These are phyloP conservation scores for Colletotrichum sp. DNA, from an alignment of 2,329 filamentous ascomycete genomes.

Conservation along the genomic window DNA sequence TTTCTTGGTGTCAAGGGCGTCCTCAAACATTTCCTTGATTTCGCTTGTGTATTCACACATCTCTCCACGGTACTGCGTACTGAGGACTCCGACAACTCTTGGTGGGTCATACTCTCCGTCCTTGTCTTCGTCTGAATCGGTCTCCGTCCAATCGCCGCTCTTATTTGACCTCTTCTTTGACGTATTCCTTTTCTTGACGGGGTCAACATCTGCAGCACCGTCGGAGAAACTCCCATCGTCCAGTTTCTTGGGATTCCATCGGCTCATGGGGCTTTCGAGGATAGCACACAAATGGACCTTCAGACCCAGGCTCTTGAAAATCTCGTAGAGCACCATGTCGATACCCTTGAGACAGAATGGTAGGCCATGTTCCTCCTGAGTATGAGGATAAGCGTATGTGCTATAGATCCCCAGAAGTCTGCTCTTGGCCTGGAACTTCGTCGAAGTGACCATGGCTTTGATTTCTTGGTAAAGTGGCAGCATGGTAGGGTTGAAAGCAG, in stretches of 20 bases:
- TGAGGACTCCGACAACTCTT: background rate
- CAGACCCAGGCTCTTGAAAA: background rate
- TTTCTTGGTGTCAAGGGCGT: fast-evolving
- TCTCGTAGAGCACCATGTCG: background rate
- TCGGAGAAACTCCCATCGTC: background rate
- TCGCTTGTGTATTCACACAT: background rate
- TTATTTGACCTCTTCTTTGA: background rate
- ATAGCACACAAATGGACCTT: background rate
- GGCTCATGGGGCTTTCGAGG: background rate
- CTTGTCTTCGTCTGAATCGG: background rate
- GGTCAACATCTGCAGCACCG: background rate
- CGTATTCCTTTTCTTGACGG: fast-evolving
- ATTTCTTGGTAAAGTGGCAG: background rate
- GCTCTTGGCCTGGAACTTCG: background rate
- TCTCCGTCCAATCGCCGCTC: background rate
- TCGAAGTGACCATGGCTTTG: background rate
- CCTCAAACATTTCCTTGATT: background rate
- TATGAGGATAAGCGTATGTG: background rate
- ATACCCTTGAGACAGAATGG: background rate
- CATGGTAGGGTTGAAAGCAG: background rate
- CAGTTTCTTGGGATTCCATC: fast-evolving
- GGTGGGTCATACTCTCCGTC: background rate
- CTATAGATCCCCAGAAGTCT: background rate
- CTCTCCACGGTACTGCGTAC: fast-evolving
- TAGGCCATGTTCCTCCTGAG: background rate